Evolutionary conservation across 2,329 filamentous ascomycete genomes (phyloP), one percentile per base, ranked within the genome.

Genomic region (Stemphylium vesicarium): DNA sequence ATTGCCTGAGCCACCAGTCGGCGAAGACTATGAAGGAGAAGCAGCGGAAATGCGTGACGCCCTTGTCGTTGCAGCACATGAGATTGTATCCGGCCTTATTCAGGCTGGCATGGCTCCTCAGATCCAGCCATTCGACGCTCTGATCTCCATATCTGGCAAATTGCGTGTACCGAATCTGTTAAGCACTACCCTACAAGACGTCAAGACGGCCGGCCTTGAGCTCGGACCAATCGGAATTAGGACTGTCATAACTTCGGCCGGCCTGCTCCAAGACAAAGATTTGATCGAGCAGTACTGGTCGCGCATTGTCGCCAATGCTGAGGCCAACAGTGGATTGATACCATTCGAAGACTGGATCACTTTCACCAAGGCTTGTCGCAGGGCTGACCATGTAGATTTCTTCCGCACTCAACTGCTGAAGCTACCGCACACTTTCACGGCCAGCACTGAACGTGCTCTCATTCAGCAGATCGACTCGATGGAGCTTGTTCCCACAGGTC

Each of bases 241-340:
- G 40, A 63, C 41, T 8, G 48, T 68, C 20, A 53, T 77, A 10
- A 60, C 55, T n/a, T 63, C 72, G 13, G 70, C 73, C 16, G 73
- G 74, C 5, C 43, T 64, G 5, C 53, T 72, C 11, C 48, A 53
- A 18, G 56, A 74, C 29, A 57, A 48, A 16, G 51, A 64, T 0
- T 29, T 71, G 12, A 57, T 77, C 24, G 62, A 73, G 43, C 47
- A 66, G n/a, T 54, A 62, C n/a, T 76, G 75, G 75, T 51, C 56
- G 2, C 46, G 44, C 4, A 57, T 74, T 26, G 67, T 68, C 16
- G 56, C 56, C 7, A 35, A 43, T 13, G 65, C 69, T 11, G 64
- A 71, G 41, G 41, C 38, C 2, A 56, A 70, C 16, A 66, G 68
- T 39, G 40, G 41, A 13, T 57, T 59, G 26, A 61, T 74, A 20